These are phyloP conservation scores for Ormosia emarginata DNA, from an alignment of 306 rosid species.

Conservation along the genomic window DNA sequence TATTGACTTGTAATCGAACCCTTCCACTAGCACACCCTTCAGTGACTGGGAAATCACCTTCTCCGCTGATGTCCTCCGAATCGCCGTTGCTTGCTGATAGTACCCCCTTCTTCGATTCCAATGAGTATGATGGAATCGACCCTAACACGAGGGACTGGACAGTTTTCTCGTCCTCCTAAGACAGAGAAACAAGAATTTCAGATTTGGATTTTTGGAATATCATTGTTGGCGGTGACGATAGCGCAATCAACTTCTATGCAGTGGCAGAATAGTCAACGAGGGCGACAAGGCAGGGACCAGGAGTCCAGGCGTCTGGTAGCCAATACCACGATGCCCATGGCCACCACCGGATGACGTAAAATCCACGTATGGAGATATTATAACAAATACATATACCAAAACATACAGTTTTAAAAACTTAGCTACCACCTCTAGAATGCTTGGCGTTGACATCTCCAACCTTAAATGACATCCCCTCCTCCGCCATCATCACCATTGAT, in stretches of 20 bases:
- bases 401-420: too few species aligned
- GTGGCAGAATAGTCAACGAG: slow-evolving; percentile 47
- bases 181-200: too few species aligned
- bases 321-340: too few species aligned
- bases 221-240: slow-evolving; percentile 5
- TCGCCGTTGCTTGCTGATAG: slow-evolving; percentile 58
- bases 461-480: too few species aligned
- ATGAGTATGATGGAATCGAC: slow-evolving; percentile 56
- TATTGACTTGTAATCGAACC: slow-evolving; percentile 71
- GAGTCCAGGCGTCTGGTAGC: slow-evolving; percentile 29
- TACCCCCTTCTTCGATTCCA: slow-evolving; percentile 70
- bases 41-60: slow-evolving; percentile 50
- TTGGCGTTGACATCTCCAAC: too few species aligned
- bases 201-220: too few species aligned
- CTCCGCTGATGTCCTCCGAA: slow-evolving; percentile 66
- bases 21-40: slow-evolving; percentile 57
- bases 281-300: slow-evolving; percentile 47
- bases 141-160: slow-evolving; percentile 58
- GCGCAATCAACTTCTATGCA: slow-evolving; percentile 37
- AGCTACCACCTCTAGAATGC: too few species aligned
- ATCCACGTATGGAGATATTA: too few species aligned
- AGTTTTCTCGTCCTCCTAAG: slow-evolving; percentile 53
- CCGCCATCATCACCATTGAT: too few species aligned
- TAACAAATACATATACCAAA: too few species aligned
- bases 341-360: too few species aligned